Conservation (phyloP, 257 asterid species). For the Salvia hispanica region DNA sequence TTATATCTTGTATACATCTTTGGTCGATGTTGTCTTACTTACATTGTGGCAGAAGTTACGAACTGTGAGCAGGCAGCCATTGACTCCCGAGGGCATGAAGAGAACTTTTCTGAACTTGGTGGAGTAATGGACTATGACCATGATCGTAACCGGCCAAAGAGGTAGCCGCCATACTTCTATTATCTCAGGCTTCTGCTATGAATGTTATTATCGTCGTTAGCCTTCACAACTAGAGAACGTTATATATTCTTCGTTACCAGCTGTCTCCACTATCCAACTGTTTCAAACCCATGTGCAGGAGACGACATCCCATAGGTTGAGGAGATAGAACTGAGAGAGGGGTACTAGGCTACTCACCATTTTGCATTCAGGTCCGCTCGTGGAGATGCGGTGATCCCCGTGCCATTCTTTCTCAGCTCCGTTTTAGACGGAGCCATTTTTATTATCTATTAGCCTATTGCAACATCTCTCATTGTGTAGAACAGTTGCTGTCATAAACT, state of each 20-base stretch:
- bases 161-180: constrained; percentile 48
- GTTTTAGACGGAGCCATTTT: constrained; percentile 19
- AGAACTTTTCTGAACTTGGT: constrained; percentile 80
- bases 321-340: constrained; percentile 26
- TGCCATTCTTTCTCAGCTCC: constrained; percentile 10
- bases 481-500: constrained; percentile 3
- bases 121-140: constrained; percentile 93
- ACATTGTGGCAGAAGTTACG: constrained; percentile 97
- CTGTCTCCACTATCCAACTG: background rate
- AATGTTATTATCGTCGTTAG: background rate
- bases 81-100: constrained; percentile 85
- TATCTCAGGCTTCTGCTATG: constrained; percentile 19
- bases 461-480: too few relatives aligned
- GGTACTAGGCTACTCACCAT: constrained; percentile 24
- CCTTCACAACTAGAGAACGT: too few relatives aligned
- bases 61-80: constrained; percentile 87
- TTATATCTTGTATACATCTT: background rate
- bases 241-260: too few relatives aligned
- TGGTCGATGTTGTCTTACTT: constrained; percentile 89
- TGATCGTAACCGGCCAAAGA: constrained; percentile 83
- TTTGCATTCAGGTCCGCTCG: constrained; percentile 28
- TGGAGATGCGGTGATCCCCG: constrained; percentile 14
- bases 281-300: constrained; percentile 30
- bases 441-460: constrained; percentile 7
- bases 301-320: constrained; percentile 39